Evolutionary conservation across 73 alveolate species (phyloP).

Genomic region (Symbiodinium natans): DNA sequence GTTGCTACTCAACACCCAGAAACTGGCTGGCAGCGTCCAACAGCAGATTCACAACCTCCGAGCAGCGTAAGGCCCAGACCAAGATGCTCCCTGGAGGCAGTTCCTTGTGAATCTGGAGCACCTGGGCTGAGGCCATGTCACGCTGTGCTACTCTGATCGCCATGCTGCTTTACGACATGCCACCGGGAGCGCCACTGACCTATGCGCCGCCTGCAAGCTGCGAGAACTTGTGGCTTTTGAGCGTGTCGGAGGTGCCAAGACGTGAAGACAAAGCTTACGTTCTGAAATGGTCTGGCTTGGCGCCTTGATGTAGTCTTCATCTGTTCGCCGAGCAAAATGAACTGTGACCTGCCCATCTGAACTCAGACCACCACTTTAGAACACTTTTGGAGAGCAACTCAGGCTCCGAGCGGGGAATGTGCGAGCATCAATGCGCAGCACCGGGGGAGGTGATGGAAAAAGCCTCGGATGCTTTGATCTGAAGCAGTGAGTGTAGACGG

Average conservation of each 20-base stretch:
- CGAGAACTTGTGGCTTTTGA: too few relatives aligned
- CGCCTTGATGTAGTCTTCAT: slow-evolving; percentile 84
- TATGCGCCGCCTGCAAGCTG: neutral
- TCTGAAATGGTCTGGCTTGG: too few relatives aligned
- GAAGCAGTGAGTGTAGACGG: neutral
- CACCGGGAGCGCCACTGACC: neutral
- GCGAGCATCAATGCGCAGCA: slow-evolving; percentile 79
- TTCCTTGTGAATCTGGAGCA: slow-evolving; percentile 64
- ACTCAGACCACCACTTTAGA: neutral
- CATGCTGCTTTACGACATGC: too few relatives aligned
- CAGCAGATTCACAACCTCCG: neutral
- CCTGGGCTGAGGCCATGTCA: neutral
- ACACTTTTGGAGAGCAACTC: neutral
- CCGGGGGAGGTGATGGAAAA: slow-evolving; percentile 79
- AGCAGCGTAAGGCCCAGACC: neutral
- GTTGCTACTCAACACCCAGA: too few relatives aligned
- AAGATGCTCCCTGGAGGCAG: slow-evolving; percentile 89
- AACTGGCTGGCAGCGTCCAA: neutral
- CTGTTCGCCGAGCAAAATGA: slow-evolving; percentile 75
- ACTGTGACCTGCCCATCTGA: slow-evolving; percentile 52
- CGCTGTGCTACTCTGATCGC: too few relatives aligned
- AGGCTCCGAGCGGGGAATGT: slow-evolving; percentile 41
- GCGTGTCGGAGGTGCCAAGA: too few relatives aligned
- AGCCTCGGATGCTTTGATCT: slow-evolving; percentile 3
- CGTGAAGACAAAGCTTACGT: too few relatives aligned